A percentile compares a stretch with the other conserved stretches of the same genome.
Evolutionary conservation across 1,139 yeast species (phyloP).

Genomic region (Scheffersomyces quercinus): DNA sequence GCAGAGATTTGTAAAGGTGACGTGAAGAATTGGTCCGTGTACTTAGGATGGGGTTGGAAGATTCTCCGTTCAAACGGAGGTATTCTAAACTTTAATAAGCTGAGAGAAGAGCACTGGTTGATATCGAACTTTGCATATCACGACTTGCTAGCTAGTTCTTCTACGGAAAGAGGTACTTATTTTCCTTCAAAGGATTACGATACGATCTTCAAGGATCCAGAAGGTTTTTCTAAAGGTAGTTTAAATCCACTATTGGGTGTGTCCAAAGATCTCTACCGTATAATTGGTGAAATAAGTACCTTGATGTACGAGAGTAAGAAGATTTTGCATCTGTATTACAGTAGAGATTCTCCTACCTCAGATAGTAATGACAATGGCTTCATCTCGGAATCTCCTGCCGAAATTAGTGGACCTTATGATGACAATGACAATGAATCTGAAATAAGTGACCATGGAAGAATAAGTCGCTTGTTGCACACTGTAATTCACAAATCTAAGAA

Average conservation of each 20-base stretch:
- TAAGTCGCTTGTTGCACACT: constrained; percentile 22
- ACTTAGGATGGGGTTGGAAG: constrained; percentile 61
- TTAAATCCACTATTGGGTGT: constrained; percentile 74
- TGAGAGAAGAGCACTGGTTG: constrained; percentile 68
- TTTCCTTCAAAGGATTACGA: constrained; percentile 61
- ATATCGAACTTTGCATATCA: constrained; percentile 83
- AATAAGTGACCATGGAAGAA: constrained; percentile 27
- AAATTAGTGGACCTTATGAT: constrained; percentile 8
- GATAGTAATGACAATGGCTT: constrained; percentile 3
- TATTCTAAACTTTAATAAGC: constrained; percentile 49
- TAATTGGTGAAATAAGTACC: constrained; percentile 69
- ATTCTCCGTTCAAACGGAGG: constrained; percentile 62
- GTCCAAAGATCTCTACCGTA: constrained; percentile 62
- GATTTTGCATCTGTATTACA: constrained; percentile 18
- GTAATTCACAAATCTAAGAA: constrained; percentile 40
- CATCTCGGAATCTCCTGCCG: constrained; percentile 4
- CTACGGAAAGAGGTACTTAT: constrained; percentile 56
- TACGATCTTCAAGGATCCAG: constrained; percentile 43
- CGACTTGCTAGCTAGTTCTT: constrained; percentile 67
- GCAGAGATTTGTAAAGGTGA: constrained; percentile 80
- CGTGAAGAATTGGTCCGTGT: constrained; percentile 66
- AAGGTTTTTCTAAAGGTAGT: constrained; percentile 35
- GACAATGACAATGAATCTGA: constrained; percentile 19
- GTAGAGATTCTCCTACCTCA: constrained; percentile 7
- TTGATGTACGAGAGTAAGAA: constrained; percentile 55